Evolutionary conservation across 768 basidiomycete genomes (phyloP), one percentile per base, ranked within the genome.

Genomic region (Leccinum ochraceum): DNA sequence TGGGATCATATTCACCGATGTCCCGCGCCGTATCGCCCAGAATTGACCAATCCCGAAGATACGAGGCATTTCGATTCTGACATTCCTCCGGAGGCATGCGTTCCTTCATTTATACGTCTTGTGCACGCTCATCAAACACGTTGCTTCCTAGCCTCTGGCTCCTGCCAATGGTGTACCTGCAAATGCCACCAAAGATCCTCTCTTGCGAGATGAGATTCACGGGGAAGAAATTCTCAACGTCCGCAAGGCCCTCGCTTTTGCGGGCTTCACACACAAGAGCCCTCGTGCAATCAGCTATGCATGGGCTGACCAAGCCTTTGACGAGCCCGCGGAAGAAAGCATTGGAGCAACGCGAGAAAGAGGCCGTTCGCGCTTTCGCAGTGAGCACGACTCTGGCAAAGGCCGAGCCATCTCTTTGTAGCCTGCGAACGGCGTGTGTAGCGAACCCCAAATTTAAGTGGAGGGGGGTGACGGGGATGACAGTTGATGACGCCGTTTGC

Each of bases 51-150:
- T 64, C 89, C 91, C 28, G 92, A 89, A 68, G 95, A 98, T 74
- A 98, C 96, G 16, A 83, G 86, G 62, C 95, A 99, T 75, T 98
- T 99, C 65, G 95, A 98, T 74, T 86, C 89, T 56, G 94, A 96
- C 74, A 98, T 97, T 68, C 92, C 92, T 22, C 79, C 90, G 39
- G 92, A 95, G 86, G 94, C 94, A 76, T 70, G 79, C 58, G 13
- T 66, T 60, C 54, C 76, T 68, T 73, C 71, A 71, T 62, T 63
- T 63, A 39, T 58, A 44, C 60, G 59, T 62, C 63, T 54, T 63
- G 57, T 64, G 63, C 60, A 65, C 48, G 68, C 67, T 69, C 60
- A 62, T 73, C 68, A 69, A 71, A 70, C 70, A 71, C 65, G 64
- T 65, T 66, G 64, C 63, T 34, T 67, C 68, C 66, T 79, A 96